Percentiles rank a stretch among this genome's conserved stretches.
Evolutionary conservation across 108 stramenopile genomes (phyloP).

Genomic region (Pseudonitzschia multiseries): DNA sequence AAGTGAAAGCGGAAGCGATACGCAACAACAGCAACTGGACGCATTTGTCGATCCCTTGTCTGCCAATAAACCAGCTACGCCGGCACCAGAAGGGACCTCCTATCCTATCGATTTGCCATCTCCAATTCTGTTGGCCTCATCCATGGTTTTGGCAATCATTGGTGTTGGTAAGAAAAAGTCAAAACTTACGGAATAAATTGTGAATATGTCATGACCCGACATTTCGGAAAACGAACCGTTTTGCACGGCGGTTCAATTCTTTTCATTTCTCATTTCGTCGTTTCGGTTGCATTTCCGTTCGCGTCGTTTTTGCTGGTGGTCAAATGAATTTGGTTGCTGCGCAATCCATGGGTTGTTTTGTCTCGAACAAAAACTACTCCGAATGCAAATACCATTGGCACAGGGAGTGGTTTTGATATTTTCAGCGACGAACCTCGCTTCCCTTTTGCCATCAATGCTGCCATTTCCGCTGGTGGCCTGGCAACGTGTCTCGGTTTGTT

Average conservation of each 20-base stretch:
- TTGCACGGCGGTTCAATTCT: background rate
- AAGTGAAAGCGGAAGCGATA: background rate
- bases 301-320: background rate
- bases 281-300: background rate
- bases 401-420: constrained; percentile 76
- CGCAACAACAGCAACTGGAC: background rate
- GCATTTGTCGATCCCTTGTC: constrained; percentile 1
- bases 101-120: constrained; percentile 77
- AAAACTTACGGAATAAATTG: background rate
- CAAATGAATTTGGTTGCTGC: background rate
- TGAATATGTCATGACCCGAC: too few species aligned
- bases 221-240: background rate
- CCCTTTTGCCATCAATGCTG: constrained; percentile 51
- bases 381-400: background rate
- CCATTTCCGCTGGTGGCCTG: constrained; percentile 54
- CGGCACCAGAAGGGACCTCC: constrained; percentile 2
- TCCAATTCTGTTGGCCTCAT: constrained; percentile 68
- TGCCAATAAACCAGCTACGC: background rate
- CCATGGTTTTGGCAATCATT: constrained; percentile 77
- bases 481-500: constrained; percentile 66
- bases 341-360: background rate
- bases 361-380: background rate
- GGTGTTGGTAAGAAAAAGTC: constrained; percentile 46
- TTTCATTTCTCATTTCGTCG: background rate
- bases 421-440: constrained; percentile 42